phyloP scores from a whole-genome alignment of 2,329 filamentous ascomycete species.

The Akanthomyces muscarius region DNA sequence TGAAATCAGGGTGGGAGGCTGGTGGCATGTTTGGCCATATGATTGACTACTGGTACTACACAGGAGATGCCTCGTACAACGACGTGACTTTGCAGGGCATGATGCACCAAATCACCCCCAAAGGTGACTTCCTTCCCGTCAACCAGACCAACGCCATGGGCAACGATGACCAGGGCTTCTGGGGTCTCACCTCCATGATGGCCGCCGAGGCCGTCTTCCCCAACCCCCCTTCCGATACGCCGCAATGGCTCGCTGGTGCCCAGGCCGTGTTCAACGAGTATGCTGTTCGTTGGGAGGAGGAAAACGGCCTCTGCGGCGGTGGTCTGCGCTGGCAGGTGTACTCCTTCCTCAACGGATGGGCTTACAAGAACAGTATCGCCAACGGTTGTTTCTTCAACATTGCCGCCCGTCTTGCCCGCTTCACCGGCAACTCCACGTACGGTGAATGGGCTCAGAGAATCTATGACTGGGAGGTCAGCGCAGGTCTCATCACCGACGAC shows the following conservation, averaged over 20 bases:
- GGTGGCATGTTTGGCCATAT: conserved; percentile 61
- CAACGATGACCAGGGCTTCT: conserved; percentile 71
- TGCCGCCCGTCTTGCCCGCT: conserved; percentile 67
- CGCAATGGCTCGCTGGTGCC: conserved; percentile 71
- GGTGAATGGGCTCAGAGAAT: conserved; percentile 67
- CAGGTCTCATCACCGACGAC: conserved; percentile 53
- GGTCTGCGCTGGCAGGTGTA: conserved; percentile 86
- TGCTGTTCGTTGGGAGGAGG: conserved; percentile 63
- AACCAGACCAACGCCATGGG: conserved; percentile 53
- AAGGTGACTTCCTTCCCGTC: conserved; percentile 54
- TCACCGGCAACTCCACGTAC: conserved; percentile 77
- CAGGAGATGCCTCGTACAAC: conserved; percentile 58
- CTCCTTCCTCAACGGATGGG: conserved; percentile 67
- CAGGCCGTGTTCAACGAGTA: conserved; percentile 81
- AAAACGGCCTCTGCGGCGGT: conserved; percentile 53
- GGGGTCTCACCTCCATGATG: conserved; percentile 68
- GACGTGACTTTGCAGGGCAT: conserved; percentile 51
- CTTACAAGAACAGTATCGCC: conserved; percentile 65
- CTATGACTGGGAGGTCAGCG: conserved; percentile 60
- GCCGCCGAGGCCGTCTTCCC: conserved; percentile 69
- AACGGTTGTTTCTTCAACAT: conserved; percentile 69
- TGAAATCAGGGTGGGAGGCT: conserved; percentile 52
- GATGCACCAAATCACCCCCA: conserved; percentile 51
- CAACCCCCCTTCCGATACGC: conserved; percentile 53
- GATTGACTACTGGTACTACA: conserved; percentile 63